Percentiles rank a stretch among this genome's conserved stretches.
These are phyloP conservation scores for Aspergillus brunneoviolaceus DNA, from an alignment of 2,329 filamentous ascomycete species.

Conservation along the genomic window DNA sequence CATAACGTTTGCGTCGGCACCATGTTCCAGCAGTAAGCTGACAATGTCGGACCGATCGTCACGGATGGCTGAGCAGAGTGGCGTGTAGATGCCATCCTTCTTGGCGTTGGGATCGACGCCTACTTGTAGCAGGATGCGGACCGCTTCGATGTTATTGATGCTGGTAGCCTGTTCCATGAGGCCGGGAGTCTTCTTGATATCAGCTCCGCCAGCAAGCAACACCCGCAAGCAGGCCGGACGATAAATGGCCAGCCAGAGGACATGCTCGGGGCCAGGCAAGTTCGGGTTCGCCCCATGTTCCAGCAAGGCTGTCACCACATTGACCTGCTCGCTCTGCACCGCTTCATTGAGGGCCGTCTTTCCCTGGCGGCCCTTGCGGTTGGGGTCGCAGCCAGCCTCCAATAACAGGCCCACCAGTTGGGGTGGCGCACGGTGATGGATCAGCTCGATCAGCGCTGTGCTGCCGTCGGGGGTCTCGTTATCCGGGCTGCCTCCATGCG, in stretches of 20 bases:
- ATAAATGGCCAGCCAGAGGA: slow-evolving; percentile 65
- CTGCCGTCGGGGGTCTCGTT: slow-evolving; percentile 56
- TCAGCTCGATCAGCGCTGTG: slow-evolving; percentile 60
- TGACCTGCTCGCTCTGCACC: slow-evolving; percentile 56
- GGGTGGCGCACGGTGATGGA: slow-evolving; percentile 58
- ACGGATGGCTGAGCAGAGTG: slow-evolving; percentile 66
- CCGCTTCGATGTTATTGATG: slow-evolving; percentile 63
- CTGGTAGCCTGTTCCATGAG: slow-evolving; percentile 64
- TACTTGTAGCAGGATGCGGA: slow-evolving; percentile 57
- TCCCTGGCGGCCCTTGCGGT: slow-evolving; percentile 61
- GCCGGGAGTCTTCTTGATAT: slow-evolving; percentile 60
- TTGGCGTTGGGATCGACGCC: slow-evolving; percentile 62
- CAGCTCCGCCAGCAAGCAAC: slow-evolving; percentile 60
- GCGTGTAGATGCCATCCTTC: slow-evolving; percentile 67
- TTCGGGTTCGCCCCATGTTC: slow-evolving; percentile 66
- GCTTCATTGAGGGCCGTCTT: slow-evolving; percentile 64
- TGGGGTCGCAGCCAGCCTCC: slow-evolving; percentile 58
- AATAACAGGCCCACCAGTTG: slow-evolving; percentile 60
- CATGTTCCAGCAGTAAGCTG: slow-evolving; percentile 55
- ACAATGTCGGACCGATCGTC: slow-evolving; percentile 65
- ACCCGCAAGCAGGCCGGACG: slow-evolving; percentile 59
- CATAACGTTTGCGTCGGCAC: slow-evolving; percentile 54
- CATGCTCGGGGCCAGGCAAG: slow-evolving; percentile 66
- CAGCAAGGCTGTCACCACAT: slow-evolving; percentile 55
- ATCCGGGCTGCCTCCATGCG: slow-evolving; percentile 61